Conservation (phyloP, 1,139 yeast species). For the Geotrichum klebahnii region DNA sequence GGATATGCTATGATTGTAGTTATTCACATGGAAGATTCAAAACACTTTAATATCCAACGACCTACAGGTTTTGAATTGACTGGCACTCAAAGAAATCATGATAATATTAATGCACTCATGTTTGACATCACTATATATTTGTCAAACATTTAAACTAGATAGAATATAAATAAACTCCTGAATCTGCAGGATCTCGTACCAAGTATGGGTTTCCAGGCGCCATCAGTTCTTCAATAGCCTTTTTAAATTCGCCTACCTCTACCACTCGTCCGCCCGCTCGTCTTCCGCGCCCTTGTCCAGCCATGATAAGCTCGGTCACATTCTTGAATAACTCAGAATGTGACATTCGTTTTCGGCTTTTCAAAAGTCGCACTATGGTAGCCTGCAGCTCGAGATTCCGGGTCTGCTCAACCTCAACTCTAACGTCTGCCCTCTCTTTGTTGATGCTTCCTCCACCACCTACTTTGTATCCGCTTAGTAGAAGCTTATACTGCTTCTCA, state of each 20-base stretch:
- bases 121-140: too few relatives aligned
- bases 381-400: slow-evolving; percentile 40
- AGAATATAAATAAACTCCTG: slow-evolving; percentile 6
- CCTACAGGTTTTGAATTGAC: too few relatives aligned
- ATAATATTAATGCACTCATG: too few relatives aligned
- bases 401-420: slow-evolving; percentile 23
- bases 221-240: slow-evolving; percentile 12
- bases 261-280: slow-evolving; percentile 2
- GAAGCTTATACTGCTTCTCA: neutral
- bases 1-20: too few relatives aligned
- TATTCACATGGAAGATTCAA: too few relatives aligned
- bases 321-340: slow-evolving; percentile 40
- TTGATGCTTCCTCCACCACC: neutral
- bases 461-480: slow-evolving; percentile 3
- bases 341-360: slow-evolving; percentile 32
- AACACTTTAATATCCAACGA: too few relatives aligned
- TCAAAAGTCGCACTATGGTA: slow-evolving; percentile 39
- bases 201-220: slow-evolving; percentile 16
- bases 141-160: too few relatives aligned
- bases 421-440: neutral
- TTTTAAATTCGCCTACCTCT: slow-evolving; percentile 4
- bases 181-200: slow-evolving; percentile 7
- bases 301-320: slow-evolving; percentile 29
- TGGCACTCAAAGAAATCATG: too few relatives aligned
- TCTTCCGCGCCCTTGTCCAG: slow-evolving; percentile 31